A percentile compares a stretch with the other conserved stretches of the same genome.
phyloP scores from a whole-genome alignment of 139 green algal genomes.

The Raphidocelis subcapitata region DNA sequence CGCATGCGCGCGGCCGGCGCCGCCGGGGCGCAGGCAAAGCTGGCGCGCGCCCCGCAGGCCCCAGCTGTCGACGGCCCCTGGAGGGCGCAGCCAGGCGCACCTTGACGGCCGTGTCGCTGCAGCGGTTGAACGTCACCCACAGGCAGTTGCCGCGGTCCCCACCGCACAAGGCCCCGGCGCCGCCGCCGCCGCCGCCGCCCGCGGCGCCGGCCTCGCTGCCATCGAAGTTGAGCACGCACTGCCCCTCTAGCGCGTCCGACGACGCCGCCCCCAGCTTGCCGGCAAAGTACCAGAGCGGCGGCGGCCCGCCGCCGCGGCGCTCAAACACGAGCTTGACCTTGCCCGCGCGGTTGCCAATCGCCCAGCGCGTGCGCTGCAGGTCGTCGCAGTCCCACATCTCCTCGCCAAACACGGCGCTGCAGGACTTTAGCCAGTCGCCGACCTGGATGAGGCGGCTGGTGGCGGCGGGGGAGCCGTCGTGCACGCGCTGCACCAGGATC shows the following conservation, averaged over 20 bases:
- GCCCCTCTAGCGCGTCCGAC: background rate
- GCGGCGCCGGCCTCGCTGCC: background rate
- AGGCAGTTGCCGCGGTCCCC: background rate
- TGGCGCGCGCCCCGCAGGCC: no score
- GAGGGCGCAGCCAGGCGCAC: background rate
- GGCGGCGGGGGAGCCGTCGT: background rate
- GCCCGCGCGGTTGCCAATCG: conserved; percentile 51
- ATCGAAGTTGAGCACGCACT: no score
- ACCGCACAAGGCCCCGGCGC: no score
- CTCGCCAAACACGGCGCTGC: conserved; percentile 55
- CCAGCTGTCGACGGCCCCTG: no score
- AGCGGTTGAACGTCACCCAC: no score
- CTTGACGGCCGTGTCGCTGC: background rate
- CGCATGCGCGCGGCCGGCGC: no score
- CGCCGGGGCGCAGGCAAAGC: no score
- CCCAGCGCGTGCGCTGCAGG: conserved; percentile 54
- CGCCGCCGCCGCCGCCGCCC: background rate
- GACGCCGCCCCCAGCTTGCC: conserved; percentile 28
- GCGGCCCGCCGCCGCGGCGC: conserved; percentile 4
- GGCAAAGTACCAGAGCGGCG: conserved; percentile 43
- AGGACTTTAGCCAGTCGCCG: conserved; percentile 53
- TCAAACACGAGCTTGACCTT: conserved; percentile 54
- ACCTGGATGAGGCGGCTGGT: conserved; percentile 2
- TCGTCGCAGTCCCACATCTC: conserved; percentile 51
- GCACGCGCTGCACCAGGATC: background rate